Evolutionary conservation across 2,329 filamentous ascomycete species (phyloP).

Genomic region (Cordyceps militaris): DNA sequence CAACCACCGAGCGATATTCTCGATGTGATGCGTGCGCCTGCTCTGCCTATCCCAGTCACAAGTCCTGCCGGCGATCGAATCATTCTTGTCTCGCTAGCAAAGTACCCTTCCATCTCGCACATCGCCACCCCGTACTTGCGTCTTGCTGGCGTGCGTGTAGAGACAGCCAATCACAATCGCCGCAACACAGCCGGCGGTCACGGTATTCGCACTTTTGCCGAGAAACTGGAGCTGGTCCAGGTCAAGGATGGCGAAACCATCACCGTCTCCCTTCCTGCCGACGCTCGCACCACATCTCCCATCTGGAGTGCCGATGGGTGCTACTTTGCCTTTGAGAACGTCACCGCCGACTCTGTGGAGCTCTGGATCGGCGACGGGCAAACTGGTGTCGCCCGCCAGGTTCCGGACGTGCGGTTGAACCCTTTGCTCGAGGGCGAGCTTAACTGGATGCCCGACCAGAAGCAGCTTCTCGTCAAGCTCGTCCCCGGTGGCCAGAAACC

Average conservation of each 20-base stretch:
- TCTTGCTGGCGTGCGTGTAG: conserved; percentile 7
- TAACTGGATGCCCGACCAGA: conserved; percentile 4
- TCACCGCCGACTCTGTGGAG: conserved; percentile 6
- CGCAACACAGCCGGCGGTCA: conserved; percentile 3
- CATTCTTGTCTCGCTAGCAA: conserved; percentile 2
- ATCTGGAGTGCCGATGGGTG: conserved; percentile 4
- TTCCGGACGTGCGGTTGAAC: not conserved
- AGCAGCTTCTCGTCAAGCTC: conserved; percentile 5
- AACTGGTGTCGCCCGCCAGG: not conserved
- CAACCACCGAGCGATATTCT: conserved; percentile 3
- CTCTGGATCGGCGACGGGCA: conserved; percentile 4
- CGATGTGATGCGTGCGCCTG: conserved; percentile 9
- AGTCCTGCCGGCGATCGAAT: conserved; percentile 3
- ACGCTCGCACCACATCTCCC: not conserved
- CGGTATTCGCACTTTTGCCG: conserved; percentile 7
- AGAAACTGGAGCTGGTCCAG: conserved; percentile 6
- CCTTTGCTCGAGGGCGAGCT: not conserved
- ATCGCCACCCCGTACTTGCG: not conserved
- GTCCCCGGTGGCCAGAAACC: not conserved
- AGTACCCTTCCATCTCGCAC: conserved; percentile 5
- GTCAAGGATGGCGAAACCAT: not conserved
- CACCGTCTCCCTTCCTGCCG: not conserved
- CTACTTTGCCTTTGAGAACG: conserved; percentile 8
- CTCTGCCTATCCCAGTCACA: not conserved
- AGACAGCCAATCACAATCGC: conserved; percentile 1